Evolutionary conservation across 2,329 filamentous ascomycete genomes (phyloP), one percentile per base, ranked within the genome.

Genomic region (Ophiognomonia clavigignenti-juglandacearum): DNA sequence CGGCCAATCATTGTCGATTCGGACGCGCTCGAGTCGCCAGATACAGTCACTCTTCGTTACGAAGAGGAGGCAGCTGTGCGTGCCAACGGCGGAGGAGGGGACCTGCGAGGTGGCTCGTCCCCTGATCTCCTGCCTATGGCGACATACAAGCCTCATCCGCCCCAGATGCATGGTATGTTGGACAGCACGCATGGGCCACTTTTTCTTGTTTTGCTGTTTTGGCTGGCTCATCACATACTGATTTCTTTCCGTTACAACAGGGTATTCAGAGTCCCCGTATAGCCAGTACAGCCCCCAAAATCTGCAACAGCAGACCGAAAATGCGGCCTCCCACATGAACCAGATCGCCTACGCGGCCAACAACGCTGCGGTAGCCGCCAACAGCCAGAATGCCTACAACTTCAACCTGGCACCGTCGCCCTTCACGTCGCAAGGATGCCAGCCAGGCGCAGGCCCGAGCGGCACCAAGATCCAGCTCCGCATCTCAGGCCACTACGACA

Each of bases 131-230:
- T 87, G 70, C 82, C 85, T 69, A 91, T 91, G 86, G 85, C 87
- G 67, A 84, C 84, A 69, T 91, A 89, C 75, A 95, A 95, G 70
- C 70, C 81, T 50, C 82, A 86, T 66, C 75, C 83, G 68, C 76
- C 85, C 66, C 85, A 85, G 66, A 79, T 91, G 72, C 86, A 92
- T 70, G 86, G 90, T 95, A 74, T 72, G 88, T 83, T 41, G 18
- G 16, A 13, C 13, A 31, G n/a, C 4, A 31, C 11, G 5, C 4
- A 11, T n/a, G 5, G n/a, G 4, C 13, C n/a, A 5, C 4, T 10
- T 16, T 23, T 13, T 24, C 18, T 34, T 42, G 19, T 26, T n/a
- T 27, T 6, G 58, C n/a, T 14, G 9, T 16, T 6, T 14, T 19
- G 14, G 9, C 4, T 24, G 19, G 23, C 20, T n/a, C n/a, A 26